Evolutionary conservation across 495 filamentous ascomycete species (phyloP), one percentile per base, ranked within the genome.

Genomic region (Pyrenula massariospora): DNA sequence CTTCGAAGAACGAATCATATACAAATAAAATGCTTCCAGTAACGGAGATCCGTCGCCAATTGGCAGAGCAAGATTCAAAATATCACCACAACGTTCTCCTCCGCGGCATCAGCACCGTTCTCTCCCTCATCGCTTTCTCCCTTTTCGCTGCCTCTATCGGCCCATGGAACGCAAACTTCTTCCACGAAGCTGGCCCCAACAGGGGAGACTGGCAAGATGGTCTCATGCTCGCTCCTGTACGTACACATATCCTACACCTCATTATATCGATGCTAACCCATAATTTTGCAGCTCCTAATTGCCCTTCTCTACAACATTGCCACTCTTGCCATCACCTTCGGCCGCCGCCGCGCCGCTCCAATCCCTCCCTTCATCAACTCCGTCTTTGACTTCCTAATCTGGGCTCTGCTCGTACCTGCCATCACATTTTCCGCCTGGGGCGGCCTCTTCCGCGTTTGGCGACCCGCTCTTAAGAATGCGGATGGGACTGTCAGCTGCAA

Each of bases 151-250:
- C 60, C 3, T 54, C 60, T 12, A 58, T 56, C 21, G 47, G 25
- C 11, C 22, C 20, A 12, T 59, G 58, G 58, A 53, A 59, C 21
- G 53, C 11, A 10, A 53, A 56, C 20, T 59, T 59, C 25, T 25
- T 52, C 23, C 58, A 59, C 51, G 56, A 49, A 12, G 21, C 24
- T 47, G 54, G 58, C 2, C 25, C 49, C n/a, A 24, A 20, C 19
- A 56, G 51, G 53, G 48, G 54, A 22, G 58, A 56, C 36, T 59
- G 58, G 58, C 58, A 59, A 23, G 58, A 59, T 59, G 58, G 53
- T 12, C 47, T 59, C 21, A 22, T 54, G 11, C 52, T 59, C 48
- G 58, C 54, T 10, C 58, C 58, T 8, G 58, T 59, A 56, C 31
- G 48, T n/a, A 15, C n/a, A 12, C 23, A 12, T 19, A 51, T 15